Conservation (phyloP, 192 early-diverging fungal species). For the Phycomyces nitens region DNA sequence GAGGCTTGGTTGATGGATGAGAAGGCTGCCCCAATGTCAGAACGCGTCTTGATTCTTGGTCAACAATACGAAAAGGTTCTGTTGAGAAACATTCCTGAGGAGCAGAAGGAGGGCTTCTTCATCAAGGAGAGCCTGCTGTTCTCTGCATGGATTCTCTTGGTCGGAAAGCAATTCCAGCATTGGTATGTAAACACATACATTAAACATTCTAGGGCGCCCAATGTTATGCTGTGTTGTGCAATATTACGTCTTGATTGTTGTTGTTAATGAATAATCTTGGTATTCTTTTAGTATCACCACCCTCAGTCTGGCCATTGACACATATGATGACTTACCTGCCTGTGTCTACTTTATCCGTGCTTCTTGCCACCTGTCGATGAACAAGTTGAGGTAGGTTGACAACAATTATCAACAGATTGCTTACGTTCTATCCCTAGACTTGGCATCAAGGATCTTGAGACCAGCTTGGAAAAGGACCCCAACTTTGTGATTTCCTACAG, state of each 20-base stretch:
- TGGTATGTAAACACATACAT: conserved; percentile 28
- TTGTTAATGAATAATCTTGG: conserved; percentile 10
- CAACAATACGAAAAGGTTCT: conserved; percentile 58
- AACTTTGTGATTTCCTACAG: conserved; percentile 31
- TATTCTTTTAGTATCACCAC: conserved; percentile 48
- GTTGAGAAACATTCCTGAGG: conserved; percentile 35
- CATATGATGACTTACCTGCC: conserved; percentile 48
- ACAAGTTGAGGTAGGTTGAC: conserved; percentile 42
- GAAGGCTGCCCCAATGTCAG: conserved; percentile 56
- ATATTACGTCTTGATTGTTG: neutral
- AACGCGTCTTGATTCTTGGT: conserved; percentile 54
- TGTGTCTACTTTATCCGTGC: conserved; percentile 52
- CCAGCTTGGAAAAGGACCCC: conserved; percentile 18
- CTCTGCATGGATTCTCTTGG: conserved; percentile 52
- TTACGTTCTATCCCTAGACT: no score
- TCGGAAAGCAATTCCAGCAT: conserved; percentile 55
- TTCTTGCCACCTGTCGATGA: conserved; percentile 46
- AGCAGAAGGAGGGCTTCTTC: conserved; percentile 39
- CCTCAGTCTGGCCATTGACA: conserved; percentile 50
- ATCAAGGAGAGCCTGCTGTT: conserved; percentile 37
- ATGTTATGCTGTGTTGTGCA: neutral
- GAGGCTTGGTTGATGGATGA: conserved; percentile 59
- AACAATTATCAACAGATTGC: no score
- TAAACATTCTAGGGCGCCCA: no score
- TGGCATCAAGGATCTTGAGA: conserved; percentile 33